A percentile compares a stretch with the other conserved stretches of the same genome.
These are phyloP conservation scores for Corymbia maculata DNA, from an alignment of 345 rosid species.

Conservation along the genomic window DNA sequence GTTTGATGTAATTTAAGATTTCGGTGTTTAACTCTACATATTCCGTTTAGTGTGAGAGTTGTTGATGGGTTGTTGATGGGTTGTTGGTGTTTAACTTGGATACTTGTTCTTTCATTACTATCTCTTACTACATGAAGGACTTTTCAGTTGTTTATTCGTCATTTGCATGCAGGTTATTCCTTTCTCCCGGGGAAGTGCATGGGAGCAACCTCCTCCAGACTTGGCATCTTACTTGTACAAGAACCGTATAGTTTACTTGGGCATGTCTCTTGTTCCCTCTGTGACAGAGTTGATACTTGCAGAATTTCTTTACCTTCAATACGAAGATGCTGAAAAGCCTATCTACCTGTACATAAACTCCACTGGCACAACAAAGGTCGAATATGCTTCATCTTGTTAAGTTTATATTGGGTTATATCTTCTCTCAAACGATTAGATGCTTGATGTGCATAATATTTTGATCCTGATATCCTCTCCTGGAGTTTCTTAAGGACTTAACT, in stretches of 20 bases:
- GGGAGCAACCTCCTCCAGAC: constrained; percentile 94
- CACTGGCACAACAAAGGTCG: constrained; percentile 87
- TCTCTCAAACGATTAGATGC: background rate
- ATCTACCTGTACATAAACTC: constrained; percentile 91
- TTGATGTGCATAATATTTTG: background rate
- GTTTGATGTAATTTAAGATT: background rate
- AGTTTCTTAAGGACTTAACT: background rate
- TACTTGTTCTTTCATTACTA: background rate
- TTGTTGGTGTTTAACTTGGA: background rate
- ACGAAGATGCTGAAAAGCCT: constrained; percentile 73
- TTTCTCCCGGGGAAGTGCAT: constrained; percentile 55
- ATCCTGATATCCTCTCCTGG: background rate
- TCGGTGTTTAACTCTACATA: background rate
- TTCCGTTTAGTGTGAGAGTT: background rate
- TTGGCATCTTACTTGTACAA: constrained; percentile 76
- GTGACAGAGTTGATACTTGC: constrained; percentile 80
- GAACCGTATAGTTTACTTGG: constrained; percentile 84
- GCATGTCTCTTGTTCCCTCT: constrained; percentile 90
- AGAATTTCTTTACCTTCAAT: constrained; percentile 88
- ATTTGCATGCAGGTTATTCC: constrained; percentile 66
- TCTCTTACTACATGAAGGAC: background rate
- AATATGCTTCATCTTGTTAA: background rate
- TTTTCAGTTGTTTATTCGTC: background rate
- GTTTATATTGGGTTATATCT: background rate
- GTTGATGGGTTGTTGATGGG: background rate